phyloP scores from a whole-genome alignment of 2,329 filamentous ascomycete genomes.

The Ophiostoma novo-ulmi region DNA sequence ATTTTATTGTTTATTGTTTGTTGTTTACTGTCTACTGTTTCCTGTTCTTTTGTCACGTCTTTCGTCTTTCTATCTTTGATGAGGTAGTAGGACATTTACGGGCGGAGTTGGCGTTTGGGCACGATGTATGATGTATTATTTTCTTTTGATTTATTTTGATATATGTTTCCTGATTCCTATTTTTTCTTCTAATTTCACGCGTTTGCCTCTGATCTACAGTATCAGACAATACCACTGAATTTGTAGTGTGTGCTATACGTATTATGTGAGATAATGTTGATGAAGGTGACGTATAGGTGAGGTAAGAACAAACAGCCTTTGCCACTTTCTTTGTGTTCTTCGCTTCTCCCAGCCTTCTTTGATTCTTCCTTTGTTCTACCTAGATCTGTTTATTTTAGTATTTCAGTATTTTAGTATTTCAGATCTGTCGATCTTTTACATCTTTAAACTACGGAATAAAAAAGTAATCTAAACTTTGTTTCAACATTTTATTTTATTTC shows the following conservation, averaged over 20 bases:
- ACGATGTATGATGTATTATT: conserved; percentile 2
- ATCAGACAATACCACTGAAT: background rate
- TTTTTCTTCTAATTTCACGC: background rate
- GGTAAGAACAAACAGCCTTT: too few relatives aligned
- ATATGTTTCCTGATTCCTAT: background rate
- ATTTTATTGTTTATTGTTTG: background rate
- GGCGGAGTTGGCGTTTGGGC: conserved; percentile 1
- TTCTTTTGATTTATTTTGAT: background rate
- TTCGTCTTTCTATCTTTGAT: too few relatives aligned
- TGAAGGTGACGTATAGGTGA: too few relatives aligned
- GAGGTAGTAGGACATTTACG: too few relatives aligned
- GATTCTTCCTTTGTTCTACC: background rate
- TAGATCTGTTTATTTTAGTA: background rate
- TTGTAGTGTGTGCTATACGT: too few relatives aligned
- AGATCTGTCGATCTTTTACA: background rate
- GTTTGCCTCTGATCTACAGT: background rate
- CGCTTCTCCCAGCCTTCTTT: background rate
- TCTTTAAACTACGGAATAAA: background rate
- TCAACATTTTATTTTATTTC: background rate
- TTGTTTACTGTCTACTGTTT: background rate
- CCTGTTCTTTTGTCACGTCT: too few relatives aligned
- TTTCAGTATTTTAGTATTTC: background rate
- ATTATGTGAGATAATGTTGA: too few relatives aligned
- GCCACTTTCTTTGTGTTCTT: background rate
- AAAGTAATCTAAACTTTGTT: background rate